These are phyloP conservation scores for Graphilbum ipis-grandicollis DNA, from an alignment of 2,329 filamentous ascomycete genomes.

Conservation along the genomic window DNA sequence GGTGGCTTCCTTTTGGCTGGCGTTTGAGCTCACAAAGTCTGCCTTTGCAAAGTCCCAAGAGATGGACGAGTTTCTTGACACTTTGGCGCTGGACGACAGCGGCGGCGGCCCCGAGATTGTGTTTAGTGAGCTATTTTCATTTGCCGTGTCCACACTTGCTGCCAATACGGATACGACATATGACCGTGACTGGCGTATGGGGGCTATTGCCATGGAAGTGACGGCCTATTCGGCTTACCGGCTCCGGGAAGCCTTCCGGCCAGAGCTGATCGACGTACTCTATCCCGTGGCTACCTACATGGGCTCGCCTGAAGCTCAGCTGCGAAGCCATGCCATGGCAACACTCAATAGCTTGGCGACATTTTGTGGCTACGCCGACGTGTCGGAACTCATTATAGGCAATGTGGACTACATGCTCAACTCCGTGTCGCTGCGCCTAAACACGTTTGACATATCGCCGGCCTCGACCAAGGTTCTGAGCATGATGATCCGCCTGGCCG, in stretches of 20 bases:
- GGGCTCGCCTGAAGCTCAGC: constrained; percentile 46
- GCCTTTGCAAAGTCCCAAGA: constrained; percentile 31
- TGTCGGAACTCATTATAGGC: constrained; percentile 65
- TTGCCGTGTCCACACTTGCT: constrained; percentile 45
- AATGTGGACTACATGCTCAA: constrained; percentile 97
- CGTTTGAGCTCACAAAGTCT: constrained; percentile 51
- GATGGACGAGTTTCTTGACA: constrained; percentile 50
- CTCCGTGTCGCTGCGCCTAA: constrained; percentile 72
- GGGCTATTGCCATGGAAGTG: constrained; percentile 67
- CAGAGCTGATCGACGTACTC: constrained; percentile 76
- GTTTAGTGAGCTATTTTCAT: constrained; percentile 50
- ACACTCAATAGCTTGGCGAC: constrained; percentile 65
- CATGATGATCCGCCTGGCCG: constrained; percentile 88
- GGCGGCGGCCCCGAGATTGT: constrained; percentile 16
- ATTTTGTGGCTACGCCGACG: constrained; percentile 56
- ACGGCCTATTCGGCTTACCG: constrained; percentile 58
- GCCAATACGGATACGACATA: constrained; percentile 28
- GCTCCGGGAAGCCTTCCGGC: constrained; percentile 51
- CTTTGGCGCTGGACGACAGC: constrained; percentile 19
- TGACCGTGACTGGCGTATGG: constrained; percentile 49
- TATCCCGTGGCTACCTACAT: constrained; percentile 86
- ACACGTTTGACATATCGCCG: constrained; percentile 81
- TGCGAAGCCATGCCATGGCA: constrained; percentile 69
- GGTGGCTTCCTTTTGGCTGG: constrained; percentile 64
- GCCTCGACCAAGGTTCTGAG: constrained; percentile 77